These are phyloP conservation scores for Daldinia childiae DNA, from an alignment of 495 filamentous ascomycete genomes.

Conservation along the genomic window DNA sequence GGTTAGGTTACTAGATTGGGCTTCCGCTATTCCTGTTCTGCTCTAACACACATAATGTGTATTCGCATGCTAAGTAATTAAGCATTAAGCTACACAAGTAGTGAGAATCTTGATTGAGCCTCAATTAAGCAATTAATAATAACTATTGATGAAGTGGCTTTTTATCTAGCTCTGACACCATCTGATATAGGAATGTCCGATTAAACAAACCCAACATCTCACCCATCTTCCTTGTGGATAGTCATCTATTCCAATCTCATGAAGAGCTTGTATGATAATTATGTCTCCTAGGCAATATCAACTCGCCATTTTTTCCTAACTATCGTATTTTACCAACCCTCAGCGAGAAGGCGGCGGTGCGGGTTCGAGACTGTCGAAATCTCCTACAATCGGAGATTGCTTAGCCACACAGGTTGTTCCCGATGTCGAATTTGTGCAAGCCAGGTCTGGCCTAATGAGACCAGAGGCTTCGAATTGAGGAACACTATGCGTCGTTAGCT, in stretches of 20 bases:
- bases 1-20: background rate
- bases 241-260: background rate
- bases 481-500: slow-evolving; percentile 21
- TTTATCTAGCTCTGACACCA: background rate
- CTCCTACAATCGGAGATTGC: slow-evolving; percentile 24
- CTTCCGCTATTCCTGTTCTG: slow-evolving; percentile 13
- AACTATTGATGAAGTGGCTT: background rate
- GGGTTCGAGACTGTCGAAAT: slow-evolving; percentile 36
- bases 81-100: background rate
- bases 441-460: slow-evolving; percentile 21
- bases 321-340: background rate
- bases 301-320: background rate
- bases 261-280: background rate
- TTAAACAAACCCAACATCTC: background rate
- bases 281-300: background rate
- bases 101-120: slow-evolving; percentile 32
- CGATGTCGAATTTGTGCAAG: slow-evolving; percentile 35
- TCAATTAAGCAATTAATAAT: slow-evolving; percentile 22
- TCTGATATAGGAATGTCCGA: background rate
- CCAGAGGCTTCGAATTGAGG: slow-evolving; percentile 34
- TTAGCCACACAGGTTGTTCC: slow-evolving; percentile 32
- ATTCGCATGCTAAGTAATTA: background rate
- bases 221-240: background rate
- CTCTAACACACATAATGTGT: background rate
- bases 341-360: slow-evolving; percentile 5